Conservation (phyloP, 2,329 filamentous ascomycete species). For the Diaporthe vaccinii region DNA sequence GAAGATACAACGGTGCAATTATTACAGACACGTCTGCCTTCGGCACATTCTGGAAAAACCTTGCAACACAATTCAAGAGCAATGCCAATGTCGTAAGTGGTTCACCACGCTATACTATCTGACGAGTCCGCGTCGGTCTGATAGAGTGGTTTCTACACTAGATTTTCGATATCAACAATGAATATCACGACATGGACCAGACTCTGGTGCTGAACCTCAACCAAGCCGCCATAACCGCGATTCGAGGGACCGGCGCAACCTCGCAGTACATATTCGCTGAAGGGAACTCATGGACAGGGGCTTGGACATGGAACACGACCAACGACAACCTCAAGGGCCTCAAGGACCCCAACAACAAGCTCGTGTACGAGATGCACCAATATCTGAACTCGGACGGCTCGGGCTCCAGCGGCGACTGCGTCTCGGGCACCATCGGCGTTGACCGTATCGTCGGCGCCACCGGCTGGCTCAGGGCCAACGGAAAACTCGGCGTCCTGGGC, state of each 20-base stretch:
- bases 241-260: constrained; percentile 68
- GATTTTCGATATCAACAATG: constrained; percentile 74
- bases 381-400: constrained; percentile 68
- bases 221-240: constrained; percentile 72
- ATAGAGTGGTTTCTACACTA: background rate
- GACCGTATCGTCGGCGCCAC: constrained; percentile 65
- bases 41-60: constrained; percentile 67
- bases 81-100: constrained; percentile 60
- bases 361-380: constrained; percentile 71
- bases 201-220: constrained; percentile 68
- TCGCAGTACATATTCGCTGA: constrained; percentile 65
- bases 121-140: background rate
- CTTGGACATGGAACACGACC: constrained; percentile 54
- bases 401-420: constrained; percentile 61
- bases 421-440: constrained; percentile 61
- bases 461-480: constrained; percentile 66
- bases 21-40: constrained; percentile 67
- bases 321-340: constrained; percentile 56
- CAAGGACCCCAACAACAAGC: constrained; percentile 61
- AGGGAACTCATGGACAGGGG: constrained; percentile 45
- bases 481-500: constrained; percentile 67
- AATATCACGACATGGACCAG: constrained; percentile 72
- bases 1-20: constrained; percentile 63
- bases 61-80: constrained; percentile 65
- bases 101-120: no score